Evolutionary conservation across 768 basidiomycete genomes (phyloP), one percentile per base, ranked within the genome.

Genomic region (Amanita pseudoporphyria): DNA sequence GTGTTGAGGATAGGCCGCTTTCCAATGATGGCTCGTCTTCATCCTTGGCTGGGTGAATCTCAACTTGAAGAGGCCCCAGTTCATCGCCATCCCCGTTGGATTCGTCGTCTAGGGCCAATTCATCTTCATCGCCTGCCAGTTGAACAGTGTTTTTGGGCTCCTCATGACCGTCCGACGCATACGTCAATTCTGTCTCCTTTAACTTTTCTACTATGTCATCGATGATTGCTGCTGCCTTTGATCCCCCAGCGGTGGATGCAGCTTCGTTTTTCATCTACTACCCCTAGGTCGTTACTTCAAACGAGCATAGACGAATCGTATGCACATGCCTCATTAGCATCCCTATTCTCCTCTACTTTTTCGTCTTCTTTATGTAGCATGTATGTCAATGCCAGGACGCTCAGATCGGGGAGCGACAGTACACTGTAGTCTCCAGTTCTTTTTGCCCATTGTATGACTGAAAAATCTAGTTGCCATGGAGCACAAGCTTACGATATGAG

Each of bases 381-480:
- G 61, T 87, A 82, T 5, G 93, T 91, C 57, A 99, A 71, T 1
- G 96, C 95, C 44, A 98, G 67, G 32, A 98, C 82, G 58, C 86
- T 84, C 36, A 99, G 64, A 81, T 99, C 96, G 12, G 93, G 76
- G 64, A 84, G 79, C 12, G 92, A 96, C 33, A 99, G 73, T 41
- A 92, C 94, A 37, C 88, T 71, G 62, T 92, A 94, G 66, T 99
- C 96, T 62, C 96, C 96, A 0, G 95, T 95, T 72, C 89, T 89
- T 72, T 92, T 95, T 3, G 96, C 90, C 66, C 82, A 84, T 53
- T 85, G 84, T 49, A 87, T 88, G 3, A 95, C 96, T 97, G 60
- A 31, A 42, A 44, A 14, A n/a, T 19, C 24, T 21, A 16, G 22
- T 2, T 35, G 7, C 21, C 3, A 19, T 9, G 12, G 30, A 28